Conservation (phyloP, 2,329 filamentous ascomycete genomes). For the Pseudopyricularia cyperi region DNA sequence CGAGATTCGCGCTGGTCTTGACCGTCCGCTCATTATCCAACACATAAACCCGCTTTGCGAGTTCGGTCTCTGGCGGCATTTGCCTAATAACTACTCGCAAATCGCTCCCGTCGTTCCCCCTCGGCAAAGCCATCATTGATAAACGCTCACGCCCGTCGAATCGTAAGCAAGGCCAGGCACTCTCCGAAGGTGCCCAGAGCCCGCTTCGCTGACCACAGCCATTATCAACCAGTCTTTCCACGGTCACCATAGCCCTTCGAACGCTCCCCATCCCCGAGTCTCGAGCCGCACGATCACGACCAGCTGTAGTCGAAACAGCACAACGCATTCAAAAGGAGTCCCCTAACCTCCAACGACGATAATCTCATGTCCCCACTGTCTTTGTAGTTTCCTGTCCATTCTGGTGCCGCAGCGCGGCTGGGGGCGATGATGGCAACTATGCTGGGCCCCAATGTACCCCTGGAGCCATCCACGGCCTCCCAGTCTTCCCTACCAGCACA, state of each 20-base stretch:
- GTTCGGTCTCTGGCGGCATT: slow-evolving; percentile 8
- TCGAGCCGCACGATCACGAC: background rate
- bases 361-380: slow-evolving; percentile 23
- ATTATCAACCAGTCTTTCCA: too few species aligned
- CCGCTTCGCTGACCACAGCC: too few species aligned
- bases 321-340: background rate
- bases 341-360: background rate
- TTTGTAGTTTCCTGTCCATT: slow-evolving; percentile 25
- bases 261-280: background rate
- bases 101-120: slow-evolving; percentile 2
- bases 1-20: slow-evolving; percentile 42
- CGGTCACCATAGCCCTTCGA: background rate
- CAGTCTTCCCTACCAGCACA: slow-evolving; percentile 4
- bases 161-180: background rate
- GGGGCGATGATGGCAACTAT: slow-evolving; percentile 18
- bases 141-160: background rate
- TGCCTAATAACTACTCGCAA: slow-evolving; percentile 8
- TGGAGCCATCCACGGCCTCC: slow-evolving; percentile 7
- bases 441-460: slow-evolving; percentile 15
- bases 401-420: slow-evolving; percentile 36
- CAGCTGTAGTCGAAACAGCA: background rate
- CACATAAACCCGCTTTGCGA: slow-evolving; percentile 6
- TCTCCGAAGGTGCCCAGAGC: too few species aligned
- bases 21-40: slow-evolving; percentile 41
- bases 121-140: background rate